Evolutionary conservation across 73 alveolate species (phyloP), one percentile per base, ranked within the genome.

Genomic region (Durusdinium trenchii): DNA sequence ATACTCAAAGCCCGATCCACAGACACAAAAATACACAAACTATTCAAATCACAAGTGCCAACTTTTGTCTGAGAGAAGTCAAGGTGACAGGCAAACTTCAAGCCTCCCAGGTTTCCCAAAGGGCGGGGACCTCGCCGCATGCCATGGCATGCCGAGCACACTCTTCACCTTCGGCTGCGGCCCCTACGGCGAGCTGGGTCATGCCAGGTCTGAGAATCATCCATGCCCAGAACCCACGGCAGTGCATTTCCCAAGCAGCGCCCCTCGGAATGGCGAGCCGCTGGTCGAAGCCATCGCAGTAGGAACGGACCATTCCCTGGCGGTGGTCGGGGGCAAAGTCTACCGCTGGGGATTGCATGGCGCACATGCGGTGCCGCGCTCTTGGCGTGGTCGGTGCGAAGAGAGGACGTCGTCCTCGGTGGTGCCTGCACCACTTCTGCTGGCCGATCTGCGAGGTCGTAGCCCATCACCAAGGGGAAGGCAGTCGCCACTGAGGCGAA

Each of bases 241-340:
- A 0, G 89, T 79, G 64, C 46, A 60, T 40, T 79, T 79, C 89
- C 89, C 89, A 23, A 35, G 64, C 64, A 42, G 62, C 81, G 81
- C 81, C 20, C 81, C 81, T n/a, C 81, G 81, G 42, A 67, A 67
- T 67, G 81, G 81, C n/a, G 81, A 67, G 42, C 46, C 81, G 18
- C 32, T 18, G 81, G 81, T 67, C 20, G 18, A 89, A 73, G 96
- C 96, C 14, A 54, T 89, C 26, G 96, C 96, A 10, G 86, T 89
- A 40, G 96, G 96, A n/a, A 89, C 96, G 20, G 96, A 89, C 86
- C 96, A 89, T 60, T 89, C 96, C 86, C 40, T 89, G 86, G 96
- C 96, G 28, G 48, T 89, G 26, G 86, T 52, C 23, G 96, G 96
- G 30, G 86, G 96, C 86, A 73, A 67, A 52, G 86, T 89, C 96